Base-by-base conservation (phyloP, 2,329 filamentous ascomycete species). In the Xylariaceae sp. region DNA sequence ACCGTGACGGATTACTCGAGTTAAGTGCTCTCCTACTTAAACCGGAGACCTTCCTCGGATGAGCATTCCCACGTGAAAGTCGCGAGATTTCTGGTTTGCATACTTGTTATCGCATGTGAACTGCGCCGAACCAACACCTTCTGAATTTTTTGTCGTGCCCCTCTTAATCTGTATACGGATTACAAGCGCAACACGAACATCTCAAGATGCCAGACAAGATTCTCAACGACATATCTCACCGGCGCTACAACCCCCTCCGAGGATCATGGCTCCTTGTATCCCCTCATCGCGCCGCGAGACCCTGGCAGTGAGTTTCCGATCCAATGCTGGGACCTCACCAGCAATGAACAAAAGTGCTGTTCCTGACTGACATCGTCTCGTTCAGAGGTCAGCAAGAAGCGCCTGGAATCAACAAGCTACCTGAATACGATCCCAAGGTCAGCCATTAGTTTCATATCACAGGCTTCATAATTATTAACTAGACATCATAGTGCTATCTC, bases 171-270 rank as follows among this genome's bases (percentile, higher is more conserved):
- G n/a, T 23, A 5, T 23, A 45, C 41, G 4, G 41, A 4, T 17
- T 5, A n/a, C 15, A 54, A 47, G 51, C 56, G 30, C 60, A 58
- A 44, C 34, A 41, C 4, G 17, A 17, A 17, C 17, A 2, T 17
- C 45, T 11, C 49, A 76, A 63, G 51, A 92, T 92, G 88, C 83
- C 85, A 7, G 87, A 89, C 71, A 81, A 85, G 65, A 86, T 93
- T 53, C 86, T 99, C 54, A 87, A 97, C 79, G 93, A 99, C 74
- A 97, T 99, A 70, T 96, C 94, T 48, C 94, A 99, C 73, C 83
- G 94, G 69, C 88, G 94, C 73, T 97, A 89, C 75, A 99, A 99
- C 73, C 90, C 91, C 56, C 81, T 99, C 63, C 88, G 90, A 65
- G 92, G 90, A 62, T 91, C 88, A 63, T 96, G 92, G 88, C 83